Percentiles rank a stretch among this genome's conserved stretches.
Evolutionary conservation across 106 monocot species (phyloP).

Genomic region (Dendrobium huoshanense): DNA sequence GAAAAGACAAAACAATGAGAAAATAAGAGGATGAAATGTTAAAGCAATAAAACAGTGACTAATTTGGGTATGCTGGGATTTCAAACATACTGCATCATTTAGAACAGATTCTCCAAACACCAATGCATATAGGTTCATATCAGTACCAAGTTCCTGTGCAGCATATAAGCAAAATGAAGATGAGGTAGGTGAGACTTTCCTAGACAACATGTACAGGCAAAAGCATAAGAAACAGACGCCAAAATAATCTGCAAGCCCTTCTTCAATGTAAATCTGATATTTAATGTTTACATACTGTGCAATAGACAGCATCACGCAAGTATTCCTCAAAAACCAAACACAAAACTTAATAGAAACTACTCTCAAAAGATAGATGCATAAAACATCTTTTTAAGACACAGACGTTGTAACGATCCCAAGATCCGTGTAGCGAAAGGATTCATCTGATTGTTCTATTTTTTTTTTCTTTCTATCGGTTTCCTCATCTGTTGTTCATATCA

Average conservation of each 20-base stretch:
- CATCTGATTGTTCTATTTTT: too few species aligned
- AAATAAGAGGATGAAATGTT: not conserved
- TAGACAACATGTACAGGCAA: not conserved
- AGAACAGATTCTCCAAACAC: slow-evolving; percentile 99
- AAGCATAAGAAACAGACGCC: not conserved
- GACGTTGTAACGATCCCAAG: too few species aligned
- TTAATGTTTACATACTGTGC: not conserved
- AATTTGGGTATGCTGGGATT: not conserved
- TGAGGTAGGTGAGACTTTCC: not conserved
- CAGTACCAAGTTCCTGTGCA: slow-evolving; percentile 87
- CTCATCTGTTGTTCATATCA: too few species aligned
- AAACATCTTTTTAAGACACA: not conserved
- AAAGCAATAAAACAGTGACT: not conserved
- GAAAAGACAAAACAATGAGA: not conserved
- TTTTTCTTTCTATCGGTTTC: too few species aligned
- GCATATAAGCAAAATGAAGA: not conserved
- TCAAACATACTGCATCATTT: slow-evolving; percentile 83
- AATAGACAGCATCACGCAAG: not conserved
- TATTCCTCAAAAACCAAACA: not conserved
- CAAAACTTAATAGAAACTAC: not conserved
- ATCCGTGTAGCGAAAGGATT: too few species aligned
- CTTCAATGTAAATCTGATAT: not conserved
- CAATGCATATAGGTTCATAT: slow-evolving; percentile 91
- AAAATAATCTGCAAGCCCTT: not conserved
- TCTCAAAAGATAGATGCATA: not conserved